Evolutionary conservation across 129 eudicot genomes (phyloP).

Genomic region (Cynara cardunculus): DNA sequence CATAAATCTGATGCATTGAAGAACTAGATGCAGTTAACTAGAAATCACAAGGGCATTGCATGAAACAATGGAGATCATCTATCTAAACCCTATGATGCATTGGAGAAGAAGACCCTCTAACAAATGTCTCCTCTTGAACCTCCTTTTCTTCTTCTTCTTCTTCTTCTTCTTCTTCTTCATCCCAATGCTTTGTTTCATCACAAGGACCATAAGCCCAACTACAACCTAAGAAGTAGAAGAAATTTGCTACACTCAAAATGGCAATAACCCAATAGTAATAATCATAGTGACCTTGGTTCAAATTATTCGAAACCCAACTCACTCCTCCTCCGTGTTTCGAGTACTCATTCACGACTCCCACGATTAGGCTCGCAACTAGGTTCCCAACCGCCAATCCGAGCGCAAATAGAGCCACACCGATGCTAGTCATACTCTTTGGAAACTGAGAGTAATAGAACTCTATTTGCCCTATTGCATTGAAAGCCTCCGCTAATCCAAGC

Average conservation of each 20-base stretch:
- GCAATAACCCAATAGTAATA: constrained; percentile 72
- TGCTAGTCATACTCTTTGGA: constrained; percentile 82
- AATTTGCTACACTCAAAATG: constrained; percentile 43
- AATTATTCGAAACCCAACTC: constrained; percentile 64
- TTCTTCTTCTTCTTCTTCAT: constrained; percentile 29
- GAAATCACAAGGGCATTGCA: neutral
- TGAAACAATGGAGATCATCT: constrained; percentile 13
- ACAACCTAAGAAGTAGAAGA: constrained; percentile 49
- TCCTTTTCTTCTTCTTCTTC: constrained; percentile 6
- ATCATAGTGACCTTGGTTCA: constrained; percentile 75
- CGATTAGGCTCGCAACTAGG: constrained; percentile 54
- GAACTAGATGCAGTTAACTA: neutral
- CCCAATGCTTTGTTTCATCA: constrained; percentile 42
- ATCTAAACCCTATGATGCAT: constrained; percentile 1
- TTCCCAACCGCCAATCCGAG: constrained; percentile 59
- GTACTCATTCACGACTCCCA: constrained; percentile 30
- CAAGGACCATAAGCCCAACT: constrained; percentile 51
- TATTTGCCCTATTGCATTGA: constrained; percentile 75
- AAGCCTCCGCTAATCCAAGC: constrained; percentile 69
- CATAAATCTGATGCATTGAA: neutral
- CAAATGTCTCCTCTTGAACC: constrained; percentile 17
- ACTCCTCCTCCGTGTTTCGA: constrained; percentile 41
- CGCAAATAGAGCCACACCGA: constrained; percentile 66
- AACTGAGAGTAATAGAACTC: constrained; percentile 78
- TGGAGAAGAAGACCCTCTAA: constrained; percentile 23